A percentile compares a stretch with the other conserved stretches of the same genome.
These are phyloP conservation scores for Lentinula novae-zelandiae DNA, from an alignment of 1,284 basidiomycete genomes.

Conservation along the genomic window DNA sequence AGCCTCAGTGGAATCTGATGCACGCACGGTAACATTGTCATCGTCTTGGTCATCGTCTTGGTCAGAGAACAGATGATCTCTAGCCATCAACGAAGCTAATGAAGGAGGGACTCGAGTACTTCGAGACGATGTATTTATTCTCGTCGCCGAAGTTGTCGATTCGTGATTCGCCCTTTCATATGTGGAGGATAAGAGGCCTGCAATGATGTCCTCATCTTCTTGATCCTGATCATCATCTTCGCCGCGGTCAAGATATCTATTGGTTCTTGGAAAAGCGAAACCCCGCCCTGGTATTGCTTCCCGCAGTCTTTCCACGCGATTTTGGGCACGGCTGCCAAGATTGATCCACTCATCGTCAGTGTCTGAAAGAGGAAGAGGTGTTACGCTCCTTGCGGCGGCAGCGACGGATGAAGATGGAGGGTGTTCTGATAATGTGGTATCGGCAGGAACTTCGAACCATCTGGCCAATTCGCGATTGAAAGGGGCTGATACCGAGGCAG, in stretches of 20 bases:
- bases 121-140: neutral
- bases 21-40: neutral
- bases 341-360: neutral
- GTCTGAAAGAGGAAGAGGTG: neutral
- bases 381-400: neutral
- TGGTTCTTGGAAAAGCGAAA: neutral
- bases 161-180: neutral
- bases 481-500: neutral
- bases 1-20: neutral
- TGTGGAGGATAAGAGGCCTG: neutral
- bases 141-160: neutral
- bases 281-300: neutral
- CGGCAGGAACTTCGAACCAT: constrained; percentile 12
- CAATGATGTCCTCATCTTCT: constrained; percentile 5
- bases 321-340: neutral
- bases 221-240: constrained; percentile 1
- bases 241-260: neutral
- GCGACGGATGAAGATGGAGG: neutral
- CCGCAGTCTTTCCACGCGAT: neutral
- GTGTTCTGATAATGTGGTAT: neutral
- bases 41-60: neutral
- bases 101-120: neutral
- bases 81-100: neutral
- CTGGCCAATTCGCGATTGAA: constrained; percentile 7
- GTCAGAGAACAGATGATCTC: neutral